phyloP scores from a whole-genome alignment of 441 rosid species.

The Gossypium trilobum region DNA sequence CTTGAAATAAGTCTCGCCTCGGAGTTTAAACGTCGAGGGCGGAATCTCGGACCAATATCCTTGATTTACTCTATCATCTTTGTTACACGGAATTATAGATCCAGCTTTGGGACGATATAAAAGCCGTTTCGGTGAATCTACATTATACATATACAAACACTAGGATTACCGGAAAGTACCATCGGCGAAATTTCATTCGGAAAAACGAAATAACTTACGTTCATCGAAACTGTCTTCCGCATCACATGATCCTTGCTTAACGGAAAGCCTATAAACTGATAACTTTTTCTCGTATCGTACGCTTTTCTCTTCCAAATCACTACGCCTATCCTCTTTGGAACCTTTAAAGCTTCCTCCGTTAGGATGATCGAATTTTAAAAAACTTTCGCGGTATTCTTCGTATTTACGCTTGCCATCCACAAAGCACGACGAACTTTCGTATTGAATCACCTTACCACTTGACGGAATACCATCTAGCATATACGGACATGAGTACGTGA shows the following conservation, averaged over 20 bases:
- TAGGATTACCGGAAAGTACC: no score
- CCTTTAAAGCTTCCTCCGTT: slow-evolving; percentile 66
- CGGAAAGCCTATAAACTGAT: slow-evolving; percentile 63
- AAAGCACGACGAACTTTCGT: slow-evolving; percentile 56
- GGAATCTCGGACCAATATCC: slow-evolving; percentile 74
- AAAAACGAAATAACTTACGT: background rate
- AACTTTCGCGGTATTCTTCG: slow-evolving; percentile 63
- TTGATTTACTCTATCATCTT: slow-evolving; percentile 36
- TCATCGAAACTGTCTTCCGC: slow-evolving; percentile 35
- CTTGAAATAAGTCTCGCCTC: slow-evolving; percentile 74
- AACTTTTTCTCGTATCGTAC: background rate
- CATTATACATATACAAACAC: background rate
- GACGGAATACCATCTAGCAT: slow-evolving; percentile 46
- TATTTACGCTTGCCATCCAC: slow-evolving; percentile 48
- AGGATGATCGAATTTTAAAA: slow-evolving; percentile 41
- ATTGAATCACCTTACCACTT: slow-evolving; percentile 63
- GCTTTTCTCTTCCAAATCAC: slow-evolving; percentile 38
- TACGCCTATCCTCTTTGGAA: slow-evolving; percentile 35
- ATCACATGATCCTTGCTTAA: slow-evolving; percentile 71
- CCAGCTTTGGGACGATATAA: slow-evolving; percentile 56
- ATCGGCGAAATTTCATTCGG: background rate
- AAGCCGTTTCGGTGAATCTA: slow-evolving; percentile 45
- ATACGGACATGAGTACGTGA: background rate
- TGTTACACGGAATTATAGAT: slow-evolving; percentile 36
- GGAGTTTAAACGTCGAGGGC: slow-evolving; percentile 77